Conservation (phyloP, 1,284 basidiomycete species). For the Phaffia rhodozyma region DNA sequence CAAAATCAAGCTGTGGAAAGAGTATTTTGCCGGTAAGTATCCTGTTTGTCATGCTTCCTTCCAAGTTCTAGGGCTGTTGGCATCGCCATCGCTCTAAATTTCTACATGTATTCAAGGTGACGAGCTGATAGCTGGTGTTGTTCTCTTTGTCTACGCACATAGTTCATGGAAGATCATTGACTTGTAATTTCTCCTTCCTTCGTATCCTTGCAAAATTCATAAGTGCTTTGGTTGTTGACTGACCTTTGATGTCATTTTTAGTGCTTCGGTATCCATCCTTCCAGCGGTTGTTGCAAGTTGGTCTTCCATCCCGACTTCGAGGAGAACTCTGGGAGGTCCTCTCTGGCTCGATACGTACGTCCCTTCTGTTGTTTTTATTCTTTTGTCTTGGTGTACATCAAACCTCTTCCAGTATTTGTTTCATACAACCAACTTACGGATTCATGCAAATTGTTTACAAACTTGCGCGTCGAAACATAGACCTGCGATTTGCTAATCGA, state of each 20-base stretch:
- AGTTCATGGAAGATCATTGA: slow-evolving; percentile 36
- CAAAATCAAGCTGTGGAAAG: slow-evolving; percentile 93
- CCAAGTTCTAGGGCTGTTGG: slow-evolving; percentile 1
- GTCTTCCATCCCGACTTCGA: slow-evolving; percentile 83
- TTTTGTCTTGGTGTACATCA: neutral
- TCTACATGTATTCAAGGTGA: neutral
- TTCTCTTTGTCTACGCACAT: neutral
- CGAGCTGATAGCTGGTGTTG: neutral
- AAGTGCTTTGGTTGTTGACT: neutral
- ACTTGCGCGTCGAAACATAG: slow-evolving; percentile 18
- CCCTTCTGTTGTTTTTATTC: slow-evolving; percentile 9
- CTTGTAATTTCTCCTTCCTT: slow-evolving; percentile 23
- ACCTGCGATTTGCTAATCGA: slow-evolving; percentile 76
- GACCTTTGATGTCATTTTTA: slow-evolving; percentile 33
- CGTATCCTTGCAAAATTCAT: neutral
- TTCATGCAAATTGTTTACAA: neutral
- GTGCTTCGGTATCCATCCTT: slow-evolving; percentile 95
- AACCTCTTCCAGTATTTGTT: too few species aligned
- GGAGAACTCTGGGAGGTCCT: slow-evolving; percentile 99
- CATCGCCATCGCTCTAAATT: too few species aligned
- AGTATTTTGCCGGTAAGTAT: slow-evolving; percentile 62
- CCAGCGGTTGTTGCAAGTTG: slow-evolving; percentile 91
- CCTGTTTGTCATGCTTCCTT: neutral
- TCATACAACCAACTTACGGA: too few species aligned
- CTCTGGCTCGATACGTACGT: slow-evolving; percentile 69